Evolutionary conservation across 202 grass and related monocot genomes (phyloP).

Genomic region (Carex sylvatica): DNA sequence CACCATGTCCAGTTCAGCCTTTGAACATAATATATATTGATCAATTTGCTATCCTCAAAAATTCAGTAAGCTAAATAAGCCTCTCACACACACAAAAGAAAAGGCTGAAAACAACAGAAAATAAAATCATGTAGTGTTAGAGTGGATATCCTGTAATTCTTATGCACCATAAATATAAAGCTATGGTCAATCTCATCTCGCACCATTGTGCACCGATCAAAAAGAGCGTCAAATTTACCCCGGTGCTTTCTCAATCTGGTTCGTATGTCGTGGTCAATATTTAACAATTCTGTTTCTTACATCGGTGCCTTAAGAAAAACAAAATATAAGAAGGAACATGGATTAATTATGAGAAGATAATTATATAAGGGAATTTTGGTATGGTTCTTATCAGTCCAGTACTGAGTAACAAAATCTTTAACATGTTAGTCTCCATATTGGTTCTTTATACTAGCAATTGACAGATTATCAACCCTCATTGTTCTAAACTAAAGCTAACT

Average conservation of each 20-base stretch:
- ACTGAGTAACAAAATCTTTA: not conserved
- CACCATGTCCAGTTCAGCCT: no score
- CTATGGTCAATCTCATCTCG: no score
- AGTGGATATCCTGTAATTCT: no score
- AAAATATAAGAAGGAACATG: not conserved
- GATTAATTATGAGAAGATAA: not conserved
- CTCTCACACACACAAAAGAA: no score
- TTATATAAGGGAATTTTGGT: not conserved
- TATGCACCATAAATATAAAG: no score
- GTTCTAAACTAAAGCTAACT: not conserved
- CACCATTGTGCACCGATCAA: no score
- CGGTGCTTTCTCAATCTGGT: slow-evolving; percentile 33
- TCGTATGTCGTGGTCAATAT: slow-evolving; percentile 52
- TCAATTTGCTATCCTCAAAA: no score
- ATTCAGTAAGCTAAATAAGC: no score
- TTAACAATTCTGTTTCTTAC: slow-evolving; percentile 37
- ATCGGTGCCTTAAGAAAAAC: slow-evolving; percentile 49
- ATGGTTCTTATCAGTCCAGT: not conserved
- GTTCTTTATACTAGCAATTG: not conserved
- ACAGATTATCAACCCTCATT: not conserved
- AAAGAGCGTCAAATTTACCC: no score
- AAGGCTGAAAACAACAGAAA: no score
- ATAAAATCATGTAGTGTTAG: no score
- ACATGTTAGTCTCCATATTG: not conserved
- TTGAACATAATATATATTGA: no score